These are phyloP conservation scores for Margaritispora aquatica DNA, from an alignment of 495 filamentous ascomycete genomes.

Conservation along the genomic window DNA sequence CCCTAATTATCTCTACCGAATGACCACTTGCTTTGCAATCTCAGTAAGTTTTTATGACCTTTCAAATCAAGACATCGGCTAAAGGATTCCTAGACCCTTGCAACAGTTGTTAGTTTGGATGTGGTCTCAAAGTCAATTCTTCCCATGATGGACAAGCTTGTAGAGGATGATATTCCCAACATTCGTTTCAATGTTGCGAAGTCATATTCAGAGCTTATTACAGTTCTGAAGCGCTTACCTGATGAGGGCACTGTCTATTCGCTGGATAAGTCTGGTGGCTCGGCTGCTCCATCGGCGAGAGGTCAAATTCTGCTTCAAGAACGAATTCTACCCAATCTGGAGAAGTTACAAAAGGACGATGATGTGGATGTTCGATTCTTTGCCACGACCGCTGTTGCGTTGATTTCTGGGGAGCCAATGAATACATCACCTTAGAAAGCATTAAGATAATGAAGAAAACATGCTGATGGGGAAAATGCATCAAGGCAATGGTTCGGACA, in stretches of 20 bases:
- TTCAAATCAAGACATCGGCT: background rate
- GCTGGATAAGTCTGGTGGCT: slow-evolving; percentile 68
- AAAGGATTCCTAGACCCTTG: slow-evolving; percentile 64
- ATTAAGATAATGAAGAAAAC: slow-evolving; percentile 21
- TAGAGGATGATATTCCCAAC: slow-evolving; percentile 91
- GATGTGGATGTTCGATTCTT: slow-evolving; percentile 98
- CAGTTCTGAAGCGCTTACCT: slow-evolving; percentile 82
- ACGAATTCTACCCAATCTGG: slow-evolving; percentile 80
- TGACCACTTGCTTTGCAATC: slow-evolving; percentile 98
- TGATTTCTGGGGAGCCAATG: slow-evolving; percentile 46
- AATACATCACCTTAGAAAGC: slow-evolving; percentile 51
- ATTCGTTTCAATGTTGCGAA: slow-evolving; percentile 99
- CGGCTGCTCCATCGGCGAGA: slow-evolving; percentile 55
- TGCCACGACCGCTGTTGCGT: slow-evolving; percentile 51
- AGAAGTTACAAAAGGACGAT: slow-evolving; percentile 92
- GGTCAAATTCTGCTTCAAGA: slow-evolving; percentile 81
- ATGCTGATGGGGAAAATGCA: slow-evolving; percentile 20
- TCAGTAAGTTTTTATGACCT: slow-evolving; percentile 60
- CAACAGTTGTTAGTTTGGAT: slow-evolving; percentile 82
- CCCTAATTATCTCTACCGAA: slow-evolving; percentile 97
- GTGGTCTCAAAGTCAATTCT: slow-evolving; percentile 91
- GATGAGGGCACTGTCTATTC: slow-evolving; percentile 78
- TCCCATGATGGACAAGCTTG: slow-evolving; percentile 90
- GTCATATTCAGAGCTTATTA: slow-evolving; percentile 84
- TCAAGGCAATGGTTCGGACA: slow-evolving; percentile 12